phyloP scores from a whole-genome alignment of 345 rosid genomes.

The Geranium rotundifolium region DNA sequence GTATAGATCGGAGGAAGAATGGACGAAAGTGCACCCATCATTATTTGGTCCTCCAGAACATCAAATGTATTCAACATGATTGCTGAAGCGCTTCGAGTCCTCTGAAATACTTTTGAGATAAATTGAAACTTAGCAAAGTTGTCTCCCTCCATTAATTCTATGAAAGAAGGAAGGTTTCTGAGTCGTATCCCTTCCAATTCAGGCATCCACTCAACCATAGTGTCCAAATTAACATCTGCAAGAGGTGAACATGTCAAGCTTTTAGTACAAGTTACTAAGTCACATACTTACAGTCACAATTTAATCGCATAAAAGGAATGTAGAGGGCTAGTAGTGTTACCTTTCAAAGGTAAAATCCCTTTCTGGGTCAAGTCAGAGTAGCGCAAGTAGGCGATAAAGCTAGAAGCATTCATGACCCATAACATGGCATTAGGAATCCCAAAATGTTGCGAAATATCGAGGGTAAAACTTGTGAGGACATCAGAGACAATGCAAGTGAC shows the following conservation, averaged over 20 bases:
- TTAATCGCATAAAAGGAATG: not conserved
- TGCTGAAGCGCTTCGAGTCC: not conserved
- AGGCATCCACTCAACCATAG: not conserved
- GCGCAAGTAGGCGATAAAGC: slow-evolving; percentile 3
- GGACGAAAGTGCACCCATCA: not conserved
- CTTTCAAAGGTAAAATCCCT: slow-evolving; percentile 6
- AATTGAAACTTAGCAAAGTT: not conserved
- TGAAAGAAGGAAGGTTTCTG: not conserved
- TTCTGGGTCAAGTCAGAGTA: not conserved
- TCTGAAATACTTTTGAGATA: not conserved
- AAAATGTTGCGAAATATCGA: not conserved
- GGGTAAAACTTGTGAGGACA: slow-evolving; percentile 6
- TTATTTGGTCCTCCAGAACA: not conserved
- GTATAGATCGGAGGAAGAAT: not conserved
- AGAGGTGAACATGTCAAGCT: too few relatives aligned
- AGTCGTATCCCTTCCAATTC: not conserved
- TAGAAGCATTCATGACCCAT: slow-evolving; percentile 5
- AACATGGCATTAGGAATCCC: slow-evolving; percentile 1
- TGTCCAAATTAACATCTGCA: too few relatives aligned
- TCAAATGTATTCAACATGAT: not conserved
- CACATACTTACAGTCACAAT: too few relatives aligned
- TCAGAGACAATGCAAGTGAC: slow-evolving; percentile 9
- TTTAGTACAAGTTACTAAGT: too few relatives aligned
- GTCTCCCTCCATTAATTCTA: not conserved
- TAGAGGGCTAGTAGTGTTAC: not conserved